Percentiles rank a stretch among this genome's conserved stretches.
phyloP scores from a whole-genome alignment of 208 protist genomes.

The Trypanosoma cruzi region DNA sequence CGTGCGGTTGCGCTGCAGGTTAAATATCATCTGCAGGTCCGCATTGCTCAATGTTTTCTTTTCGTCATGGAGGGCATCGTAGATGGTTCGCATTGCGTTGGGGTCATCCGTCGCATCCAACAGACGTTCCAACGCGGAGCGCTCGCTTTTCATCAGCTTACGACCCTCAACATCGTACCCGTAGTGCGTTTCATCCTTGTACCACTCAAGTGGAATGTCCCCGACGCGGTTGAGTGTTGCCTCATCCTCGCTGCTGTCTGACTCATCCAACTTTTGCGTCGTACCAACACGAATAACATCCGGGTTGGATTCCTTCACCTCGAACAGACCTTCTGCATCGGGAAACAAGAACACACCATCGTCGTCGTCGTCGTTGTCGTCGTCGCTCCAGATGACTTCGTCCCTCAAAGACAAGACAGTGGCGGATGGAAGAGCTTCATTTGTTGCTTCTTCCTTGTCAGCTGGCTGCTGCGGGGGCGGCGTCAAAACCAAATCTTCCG shows the following conservation, averaged over 20 bases:
- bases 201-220: conserved; percentile 95
- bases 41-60: conserved; percentile 90
- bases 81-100: conserved; percentile 91
- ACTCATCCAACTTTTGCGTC: conserved; percentile 79
- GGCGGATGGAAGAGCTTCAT: not conserved
- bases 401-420: conserved; percentile 31
- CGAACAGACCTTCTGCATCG: conserved; percentile 67
- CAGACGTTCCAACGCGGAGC: conserved; percentile 87
- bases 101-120: conserved; percentile 93
- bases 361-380: conserved; percentile 32
- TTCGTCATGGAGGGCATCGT: conserved; percentile 90
- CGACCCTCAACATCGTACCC: conserved; percentile 94
- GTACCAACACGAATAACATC: conserved; percentile 71
- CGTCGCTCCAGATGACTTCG: conserved; percentile 83
- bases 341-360: conserved; percentile 80
- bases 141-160: conserved; percentile 88
- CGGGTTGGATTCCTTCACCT: conserved; percentile 3
- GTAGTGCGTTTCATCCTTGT: conserved; percentile 93
- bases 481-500: conserved; percentile 2
- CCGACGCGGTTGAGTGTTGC: conserved; percentile 91
- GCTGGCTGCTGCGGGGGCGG: not conserved
- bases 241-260: conserved; percentile 92
- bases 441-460: not conserved
- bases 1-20: conserved; percentile 92
- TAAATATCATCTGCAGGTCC: conserved; percentile 93